phyloP scores from a whole-genome alignment of 2,329 filamentous ascomycete species.

The Colletotrichum musicola region DNA sequence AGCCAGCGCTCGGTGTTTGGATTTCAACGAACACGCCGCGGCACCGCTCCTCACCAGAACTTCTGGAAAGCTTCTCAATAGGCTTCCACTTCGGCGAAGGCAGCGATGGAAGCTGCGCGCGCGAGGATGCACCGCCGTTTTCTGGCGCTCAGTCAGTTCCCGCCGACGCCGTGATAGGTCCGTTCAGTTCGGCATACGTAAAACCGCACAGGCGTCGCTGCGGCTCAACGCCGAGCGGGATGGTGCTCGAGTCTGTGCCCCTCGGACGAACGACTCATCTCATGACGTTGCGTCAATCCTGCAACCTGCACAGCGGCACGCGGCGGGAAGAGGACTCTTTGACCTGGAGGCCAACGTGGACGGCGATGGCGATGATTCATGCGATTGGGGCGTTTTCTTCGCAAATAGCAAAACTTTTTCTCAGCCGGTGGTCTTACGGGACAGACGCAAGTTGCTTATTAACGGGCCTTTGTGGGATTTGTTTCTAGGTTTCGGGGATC shows the following conservation, averaged over 20 bases:
- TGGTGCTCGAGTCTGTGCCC: constrained; percentile 7
- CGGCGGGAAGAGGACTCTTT: background rate
- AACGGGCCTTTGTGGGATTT: background rate
- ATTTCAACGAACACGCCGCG: background rate
- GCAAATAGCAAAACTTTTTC: background rate
- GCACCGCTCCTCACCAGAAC: background rate
- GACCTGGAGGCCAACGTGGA: background rate
- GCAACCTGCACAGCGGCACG: background rate
- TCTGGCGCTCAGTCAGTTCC: constrained; percentile 11
- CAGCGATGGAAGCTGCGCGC: background rate
- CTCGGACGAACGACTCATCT: constrained; percentile 29
- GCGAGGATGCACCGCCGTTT: constrained; percentile 17
- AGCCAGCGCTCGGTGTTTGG: background rate
- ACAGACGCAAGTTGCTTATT: constrained; percentile 4
- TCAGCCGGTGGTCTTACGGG: background rate
- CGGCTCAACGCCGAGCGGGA: constrained; percentile 14
- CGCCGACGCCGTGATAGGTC: no score
- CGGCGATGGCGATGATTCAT: background rate
- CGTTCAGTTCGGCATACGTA: constrained; percentile 2
- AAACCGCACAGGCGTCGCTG: constrained; percentile 20
- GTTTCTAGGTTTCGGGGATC: background rate
- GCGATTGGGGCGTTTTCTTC: constrained; percentile 4
- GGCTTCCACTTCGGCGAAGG: background rate
- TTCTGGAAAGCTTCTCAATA: background rate
- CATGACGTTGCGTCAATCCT: constrained; percentile 5